Base-by-base conservation (phyloP, 169 alveolate genomes). In the Plasmodium chabaudi region DNA sequence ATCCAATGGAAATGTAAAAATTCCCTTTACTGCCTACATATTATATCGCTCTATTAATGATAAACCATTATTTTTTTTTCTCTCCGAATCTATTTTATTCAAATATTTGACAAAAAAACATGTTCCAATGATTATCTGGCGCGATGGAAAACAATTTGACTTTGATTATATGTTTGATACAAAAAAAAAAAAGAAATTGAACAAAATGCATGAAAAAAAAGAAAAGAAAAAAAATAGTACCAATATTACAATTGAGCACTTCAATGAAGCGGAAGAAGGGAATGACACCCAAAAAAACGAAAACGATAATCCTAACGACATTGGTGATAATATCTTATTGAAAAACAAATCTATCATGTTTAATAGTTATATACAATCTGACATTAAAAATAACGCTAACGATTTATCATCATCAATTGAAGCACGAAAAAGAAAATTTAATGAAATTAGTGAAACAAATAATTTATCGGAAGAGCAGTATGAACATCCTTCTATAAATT, bases 41-140 rank as follows among this genome's bases (percentile, higher is more conserved):
- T 59, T 82, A 17, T 65, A 56, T 60, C 19, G 15, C 1, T 21
- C 70, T 3, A 27, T 51, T 67, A 27, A 34, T 9, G 69, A 59
- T 21, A 86, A 86, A 39, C 86, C 87, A 13, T 61, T 44, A 51
- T 56, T 86, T 21, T 70, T 70, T 44, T 60, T 86, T 53, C 64
- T 86, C 53, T 56, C 91, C n/a, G 71, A 64, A 70, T 61, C 39
- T 17, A 39, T 19, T n/a, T 46, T 86, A 46, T 9, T 86, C 27
- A 15, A 23, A 6, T 63, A 59, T 51, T 34, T 86, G 34, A 59
- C 51, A 39, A 63, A 27, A 13, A 67, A 27, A 61, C 39, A 13
- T 57, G n/a, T 60, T 60, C 91, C 86, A 9, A 55, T 71, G 12
- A 13, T 49, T 3, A 4, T 79, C n/a, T 13, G 21, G 0, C 89